phyloP scores from a whole-genome alignment of 2,329 filamentous ascomycete genomes.

The Verticillium zaregamsianum region DNA sequence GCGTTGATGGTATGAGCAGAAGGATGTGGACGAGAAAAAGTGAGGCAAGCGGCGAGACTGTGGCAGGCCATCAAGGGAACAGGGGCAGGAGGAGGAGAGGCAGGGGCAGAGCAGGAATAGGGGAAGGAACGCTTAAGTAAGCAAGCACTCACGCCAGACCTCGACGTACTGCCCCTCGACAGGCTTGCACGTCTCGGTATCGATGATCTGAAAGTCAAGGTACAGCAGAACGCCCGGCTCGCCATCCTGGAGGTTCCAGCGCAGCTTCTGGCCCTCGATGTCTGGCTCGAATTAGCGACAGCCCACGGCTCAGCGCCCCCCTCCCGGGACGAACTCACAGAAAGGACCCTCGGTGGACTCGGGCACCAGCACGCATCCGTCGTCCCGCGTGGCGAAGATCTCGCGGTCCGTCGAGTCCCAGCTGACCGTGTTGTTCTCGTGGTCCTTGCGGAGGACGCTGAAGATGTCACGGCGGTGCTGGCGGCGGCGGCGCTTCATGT shows the following conservation, averaged over 20 bases:
- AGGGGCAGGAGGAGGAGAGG: no score
- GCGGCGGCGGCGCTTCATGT: neutral
- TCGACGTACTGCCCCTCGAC: constrained; percentile 5
- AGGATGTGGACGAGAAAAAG: neutral
- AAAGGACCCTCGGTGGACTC: constrained; percentile 1
- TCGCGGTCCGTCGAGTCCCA: constrained; percentile 1
- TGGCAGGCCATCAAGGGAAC: neutral
- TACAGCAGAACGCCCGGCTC: constrained; percentile 6
- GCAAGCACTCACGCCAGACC: constrained; percentile 5
- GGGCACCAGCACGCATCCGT: constrained; percentile 1
- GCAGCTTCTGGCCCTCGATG: constrained; percentile 6
- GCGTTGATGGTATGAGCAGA: neutral
- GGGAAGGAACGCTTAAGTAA: neutral
- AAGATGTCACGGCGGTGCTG: neutral
- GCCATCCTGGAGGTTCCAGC: constrained; percentile 3
- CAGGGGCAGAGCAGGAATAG: neutral
- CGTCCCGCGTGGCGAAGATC: constrained; percentile 7
- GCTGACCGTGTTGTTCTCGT: constrained; percentile 5
- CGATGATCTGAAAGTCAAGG: constrained; percentile 9
- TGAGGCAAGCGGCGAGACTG: neutral
- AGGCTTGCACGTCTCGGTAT: constrained; percentile 9
- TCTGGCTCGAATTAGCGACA: constrained; percentile 3
- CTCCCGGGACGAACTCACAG: neutral
- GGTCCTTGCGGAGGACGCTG: constrained; percentile 2
- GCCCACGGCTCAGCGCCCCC: neutral